phyloP scores from a whole-genome alignment of 805 yeast genomes.

The Pichia manshurica region DNA sequence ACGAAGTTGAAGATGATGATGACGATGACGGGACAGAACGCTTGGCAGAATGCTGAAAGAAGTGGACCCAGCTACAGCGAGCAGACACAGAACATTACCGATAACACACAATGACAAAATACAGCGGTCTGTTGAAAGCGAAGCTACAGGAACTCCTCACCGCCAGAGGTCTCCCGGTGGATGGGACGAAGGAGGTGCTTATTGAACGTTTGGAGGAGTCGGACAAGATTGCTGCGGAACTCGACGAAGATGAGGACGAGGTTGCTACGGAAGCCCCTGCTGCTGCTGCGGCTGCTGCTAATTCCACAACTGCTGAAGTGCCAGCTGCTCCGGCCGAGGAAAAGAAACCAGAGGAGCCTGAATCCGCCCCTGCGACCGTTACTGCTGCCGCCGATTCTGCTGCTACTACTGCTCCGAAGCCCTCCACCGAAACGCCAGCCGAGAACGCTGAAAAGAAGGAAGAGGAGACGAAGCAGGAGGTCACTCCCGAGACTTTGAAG shows the following conservation, averaged over 20 bases:
- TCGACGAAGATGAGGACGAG: slow-evolving; percentile 20
- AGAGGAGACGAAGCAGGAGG: slow-evolving; percentile 18
- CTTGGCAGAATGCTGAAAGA: no score
- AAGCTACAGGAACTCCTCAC: slow-evolving; percentile 78
- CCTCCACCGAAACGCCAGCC: no score
- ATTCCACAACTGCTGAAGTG: background rate
- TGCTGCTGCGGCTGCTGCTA: slow-evolving; percentile 1
- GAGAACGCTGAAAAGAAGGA: slow-evolving; percentile 11
- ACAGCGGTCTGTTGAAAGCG: slow-evolving; percentile 66
- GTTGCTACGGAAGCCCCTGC: background rate
- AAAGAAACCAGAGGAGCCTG: slow-evolving; percentile 16
- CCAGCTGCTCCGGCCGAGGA: slow-evolving; percentile 13
- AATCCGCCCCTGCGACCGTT: slow-evolving; percentile 12
- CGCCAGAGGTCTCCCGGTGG: slow-evolving; percentile 55
- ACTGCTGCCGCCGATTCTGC: no score
- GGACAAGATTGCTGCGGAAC: slow-evolving; percentile 37
- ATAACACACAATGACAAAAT: slow-evolving; percentile 44
- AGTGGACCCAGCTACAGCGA: background rate
- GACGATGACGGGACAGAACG: no score
- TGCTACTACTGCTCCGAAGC: no score
- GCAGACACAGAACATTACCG: background rate
- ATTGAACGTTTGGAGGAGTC: slow-evolving; percentile 57
- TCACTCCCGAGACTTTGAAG: slow-evolving; percentile 65
- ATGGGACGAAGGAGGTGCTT: slow-evolving; percentile 79
- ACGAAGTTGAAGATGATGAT: no score